Conservation (phyloP, 495 filamentous ascomycete species). For the Penicillium turbatum region DNA sequence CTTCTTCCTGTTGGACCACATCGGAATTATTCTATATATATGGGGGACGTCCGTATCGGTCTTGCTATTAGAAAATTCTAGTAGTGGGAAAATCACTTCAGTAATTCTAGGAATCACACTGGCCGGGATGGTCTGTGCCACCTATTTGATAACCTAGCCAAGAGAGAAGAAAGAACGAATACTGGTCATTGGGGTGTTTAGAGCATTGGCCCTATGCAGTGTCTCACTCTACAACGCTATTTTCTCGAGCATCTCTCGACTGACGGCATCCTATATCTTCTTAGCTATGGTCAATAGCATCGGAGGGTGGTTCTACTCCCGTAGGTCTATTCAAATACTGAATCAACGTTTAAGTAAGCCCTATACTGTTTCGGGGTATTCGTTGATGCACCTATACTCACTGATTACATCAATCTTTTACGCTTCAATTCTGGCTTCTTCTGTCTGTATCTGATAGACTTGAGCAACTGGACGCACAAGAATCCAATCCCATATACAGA, state of each 20-base stretch:
- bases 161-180: constrained; percentile 28
- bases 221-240: constrained; percentile 1
- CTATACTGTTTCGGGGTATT: neutral
- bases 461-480: neutral
- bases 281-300: neutral
- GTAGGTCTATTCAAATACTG: neutral
- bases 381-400: neutral
- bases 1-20: neutral
- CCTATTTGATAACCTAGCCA: constrained; percentile 43
- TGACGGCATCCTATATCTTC: neutral
- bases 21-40: neutral
- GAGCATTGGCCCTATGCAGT: neutral
- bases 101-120: constrained; percentile 2
- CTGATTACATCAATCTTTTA: neutral
- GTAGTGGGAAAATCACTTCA: constrained; percentile 1
- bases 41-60: constrained; percentile 1
- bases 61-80: neutral
- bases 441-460: neutral
- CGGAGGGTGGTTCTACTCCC: neutral
- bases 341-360: neutral
- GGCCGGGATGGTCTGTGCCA: neutral
- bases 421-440: neutral
- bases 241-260: neutral
- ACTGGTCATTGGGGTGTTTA: neutral
- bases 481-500: neutral